A percentile compares a stretch with the other conserved stretches of the same genome.
phyloP scores from a whole-genome alignment of 495 filamentous ascomycete species.

The Cryomyces minteri region DNA sequence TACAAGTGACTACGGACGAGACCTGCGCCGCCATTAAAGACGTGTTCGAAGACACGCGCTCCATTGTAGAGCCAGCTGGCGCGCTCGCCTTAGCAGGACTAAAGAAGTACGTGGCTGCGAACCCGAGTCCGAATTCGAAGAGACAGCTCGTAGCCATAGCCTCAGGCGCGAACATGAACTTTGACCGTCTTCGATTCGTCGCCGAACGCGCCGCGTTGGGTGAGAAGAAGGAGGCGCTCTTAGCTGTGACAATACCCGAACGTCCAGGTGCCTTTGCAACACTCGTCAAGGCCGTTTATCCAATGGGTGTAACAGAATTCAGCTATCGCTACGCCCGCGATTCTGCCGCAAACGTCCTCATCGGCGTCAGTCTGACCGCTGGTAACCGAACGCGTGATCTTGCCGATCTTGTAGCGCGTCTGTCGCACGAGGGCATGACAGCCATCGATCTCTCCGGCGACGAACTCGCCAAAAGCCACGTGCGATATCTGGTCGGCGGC shows the following conservation, averaged over 20 bases:
- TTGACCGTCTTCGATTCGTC: slow-evolving; percentile 90
- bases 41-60: slow-evolving; percentile 90
- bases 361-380: slow-evolving; percentile 67
- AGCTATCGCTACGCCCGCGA: slow-evolving; percentile 70
- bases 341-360: slow-evolving; percentile 58
- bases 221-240: slow-evolving; percentile 79
- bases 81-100: slow-evolving; percentile 83
- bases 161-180: slow-evolving; percentile 98
- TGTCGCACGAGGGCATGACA: slow-evolving; percentile 48
- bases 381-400: slow-evolving; percentile 51
- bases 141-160: slow-evolving; percentile 69
- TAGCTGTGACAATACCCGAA: slow-evolving; percentile 79
- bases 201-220: slow-evolving; percentile 84
- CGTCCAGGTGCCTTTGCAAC: slow-evolving; percentile 74
- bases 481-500: slow-evolving; percentile 84
- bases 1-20: slow-evolving; percentile 90
- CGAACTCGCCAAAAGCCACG: slow-evolving; percentile 83
- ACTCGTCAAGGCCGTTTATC: slow-evolving; percentile 64
- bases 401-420: slow-evolving; percentile 48
- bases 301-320: slow-evolving; percentile 86
- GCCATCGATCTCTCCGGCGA: slow-evolving; percentile 66
- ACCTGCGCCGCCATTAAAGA: slow-evolving; percentile 98
- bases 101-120: slow-evolving; percentile 75
- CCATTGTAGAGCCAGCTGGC: slow-evolving; percentile 91
- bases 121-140: slow-evolving; percentile 52